Evolutionary conservation across 225 moss, liverwort and hornwort genomes (phyloP), one percentile per base, ranked within the genome.

Genomic region (Sphagnum tenellum): DNA sequence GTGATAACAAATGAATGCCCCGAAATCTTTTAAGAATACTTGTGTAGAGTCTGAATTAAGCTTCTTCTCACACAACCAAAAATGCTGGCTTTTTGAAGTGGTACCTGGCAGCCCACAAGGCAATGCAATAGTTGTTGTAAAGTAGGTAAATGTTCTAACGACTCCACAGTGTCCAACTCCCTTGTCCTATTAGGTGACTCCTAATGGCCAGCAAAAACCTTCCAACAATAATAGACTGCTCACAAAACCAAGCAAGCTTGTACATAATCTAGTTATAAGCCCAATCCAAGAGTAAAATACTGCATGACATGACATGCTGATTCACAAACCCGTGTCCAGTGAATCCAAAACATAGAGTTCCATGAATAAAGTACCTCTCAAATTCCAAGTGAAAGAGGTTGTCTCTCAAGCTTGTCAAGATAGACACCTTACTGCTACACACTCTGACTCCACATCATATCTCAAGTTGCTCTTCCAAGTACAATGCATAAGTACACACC

Each of bases 101-200:
- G 14, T 48, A 80, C 90, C 90, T 98, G 90, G 76, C 98, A 93
- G 60, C 89, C 93, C 88, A 98, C 90, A 5, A 98, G 90, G 51
- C 98, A 87, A 72, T 87, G 73, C 74, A 98, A 66, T 49, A 98
- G 89, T 79, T 90, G 89, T 65, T 98, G 98, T 79, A 98, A 87
- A 12, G 98, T 90, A 65, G 93, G 98, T 59, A 98, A 79, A 74
- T 93, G 98, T 13, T 90, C 98, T 74, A 98, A 77, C 66, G 93
- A 77, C 49, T 98, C 98, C 59, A 76, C 57, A 2, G 90, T 98
- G 73, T 98, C 93, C 53, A 98, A 73, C 67, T 98, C 98, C 63
- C 98, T 86, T 55, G 98, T 90, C 79, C 85, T 84, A 71, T 90
- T 98, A 71, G 93, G 98, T 3, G 93, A 93, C 98, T 98, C 78